phyloP scores from a whole-genome alignment of 805 yeast genomes.

The Wickerhamomyces rabaulensis region DNA sequence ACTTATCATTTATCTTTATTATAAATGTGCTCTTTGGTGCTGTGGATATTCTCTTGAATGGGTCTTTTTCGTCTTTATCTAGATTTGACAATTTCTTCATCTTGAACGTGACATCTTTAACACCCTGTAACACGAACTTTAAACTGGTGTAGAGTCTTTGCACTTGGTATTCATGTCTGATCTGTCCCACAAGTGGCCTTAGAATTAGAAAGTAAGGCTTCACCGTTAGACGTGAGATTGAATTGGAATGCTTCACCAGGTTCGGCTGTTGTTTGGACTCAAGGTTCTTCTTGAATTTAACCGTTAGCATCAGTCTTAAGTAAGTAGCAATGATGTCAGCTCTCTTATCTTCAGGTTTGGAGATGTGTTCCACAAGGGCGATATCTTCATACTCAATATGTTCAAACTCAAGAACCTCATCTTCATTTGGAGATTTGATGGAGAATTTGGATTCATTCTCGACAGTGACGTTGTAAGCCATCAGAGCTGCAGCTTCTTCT shows the following conservation, averaged over 20 bases:
- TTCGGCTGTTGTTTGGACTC: conserved; percentile 21
- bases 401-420: conserved; percentile 63
- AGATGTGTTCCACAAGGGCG: conserved; percentile 24
- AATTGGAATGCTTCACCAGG: conserved; percentile 9
- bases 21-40: conserved; percentile 27
- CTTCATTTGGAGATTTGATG: conserved; percentile 54
- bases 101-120: conserved; percentile 8
- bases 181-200: conserved; percentile 54
- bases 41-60: conserved; percentile 15
- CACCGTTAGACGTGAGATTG: conserved; percentile 9
- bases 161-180: conserved; percentile 45
- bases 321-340: conserved; percentile 30
- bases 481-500: conserved; percentile 67
- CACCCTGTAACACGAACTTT: conserved; percentile 10
- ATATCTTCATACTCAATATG: conserved; percentile 40
- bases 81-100: conserved; percentile 16
- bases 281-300: conserved; percentile 33
- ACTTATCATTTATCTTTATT: conserved; percentile 15
- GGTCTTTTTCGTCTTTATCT: conserved; percentile 9
- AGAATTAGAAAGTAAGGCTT: conserved; percentile 43
- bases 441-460: conserved; percentile 59
- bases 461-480: conserved; percentile 63
- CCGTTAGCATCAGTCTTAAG: conserved; percentile 30
- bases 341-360: conserved; percentile 32
- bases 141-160: conserved; percentile 14